These are phyloP conservation scores for Coemansia sp. DNA, from an alignment of 192 early-diverging fungal genomes.

Conservation along the genomic window DNA sequence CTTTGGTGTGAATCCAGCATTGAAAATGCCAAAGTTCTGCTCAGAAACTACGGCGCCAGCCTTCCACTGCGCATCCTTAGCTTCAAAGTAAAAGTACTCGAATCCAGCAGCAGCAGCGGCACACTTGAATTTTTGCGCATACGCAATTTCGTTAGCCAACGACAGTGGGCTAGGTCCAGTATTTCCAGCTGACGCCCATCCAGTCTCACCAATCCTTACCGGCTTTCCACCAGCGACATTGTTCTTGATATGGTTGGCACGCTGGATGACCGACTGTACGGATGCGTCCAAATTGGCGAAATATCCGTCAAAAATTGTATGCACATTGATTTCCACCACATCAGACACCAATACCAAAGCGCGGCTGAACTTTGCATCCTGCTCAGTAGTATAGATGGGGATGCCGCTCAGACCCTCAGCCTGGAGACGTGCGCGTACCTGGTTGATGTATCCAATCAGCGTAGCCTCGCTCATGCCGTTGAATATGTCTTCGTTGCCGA, in stretches of 20 bases:
- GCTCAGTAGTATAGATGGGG: constrained; percentile 48
- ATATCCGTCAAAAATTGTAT: constrained; percentile 43
- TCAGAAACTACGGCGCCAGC: constrained; percentile 18
- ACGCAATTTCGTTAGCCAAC: constrained; percentile 31
- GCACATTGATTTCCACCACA: constrained; percentile 46
- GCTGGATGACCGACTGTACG: constrained; percentile 41
- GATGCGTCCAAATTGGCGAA: constrained; percentile 34
- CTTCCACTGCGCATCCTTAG: constrained; percentile 54
- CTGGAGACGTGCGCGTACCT: constrained; percentile 41
- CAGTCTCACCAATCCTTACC: constrained; percentile 43
- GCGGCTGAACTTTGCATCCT: constrained; percentile 35
- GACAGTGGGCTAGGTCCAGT: constrained; percentile 41
- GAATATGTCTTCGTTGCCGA: constrained; percentile 47
- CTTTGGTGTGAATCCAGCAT: constrained; percentile 25
- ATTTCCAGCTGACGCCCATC: constrained; percentile 46
- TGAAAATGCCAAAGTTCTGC: constrained; percentile 51
- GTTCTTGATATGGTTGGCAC: constrained; percentile 21
- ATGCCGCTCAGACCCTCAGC: constrained; percentile 44
- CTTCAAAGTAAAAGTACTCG: constrained; percentile 56
- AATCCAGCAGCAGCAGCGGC: constrained; percentile 20
- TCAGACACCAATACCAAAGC: constrained; percentile 31
- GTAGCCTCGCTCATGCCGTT: constrained; percentile 48
- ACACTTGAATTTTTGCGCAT: constrained; percentile 44
- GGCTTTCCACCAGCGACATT: constrained; percentile 16
- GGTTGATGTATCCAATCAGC: constrained; percentile 48